Conservation (phyloP, 2,329 filamentous ascomycete genomes). For the Hyphodiscus sp. region DNA sequence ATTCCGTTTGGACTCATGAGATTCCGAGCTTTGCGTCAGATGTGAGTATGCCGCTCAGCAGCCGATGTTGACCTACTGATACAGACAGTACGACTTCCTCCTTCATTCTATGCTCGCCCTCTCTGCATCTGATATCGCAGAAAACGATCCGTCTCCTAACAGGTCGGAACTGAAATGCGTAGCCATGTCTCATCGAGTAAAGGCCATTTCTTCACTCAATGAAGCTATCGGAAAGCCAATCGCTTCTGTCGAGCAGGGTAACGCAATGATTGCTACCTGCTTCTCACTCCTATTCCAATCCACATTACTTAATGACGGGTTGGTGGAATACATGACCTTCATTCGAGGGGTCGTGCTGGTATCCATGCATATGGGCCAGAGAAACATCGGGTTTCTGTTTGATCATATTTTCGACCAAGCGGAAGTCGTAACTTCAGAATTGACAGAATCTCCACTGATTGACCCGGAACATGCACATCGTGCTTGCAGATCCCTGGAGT, state of each 20-base stretch:
- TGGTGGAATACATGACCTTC: constrained; percentile 55
- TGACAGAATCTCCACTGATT: constrained; percentile 41
- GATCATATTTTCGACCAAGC: constrained; percentile 38
- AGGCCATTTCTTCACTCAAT: constrained; percentile 52
- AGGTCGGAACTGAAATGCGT: constrained; percentile 31
- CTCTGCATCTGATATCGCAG: constrained; percentile 54
- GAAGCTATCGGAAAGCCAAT: constrained; percentile 29
- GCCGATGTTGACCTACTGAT: neutral
- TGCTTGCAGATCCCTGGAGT: constrained; percentile 40
- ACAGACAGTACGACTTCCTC: constrained; percentile 54
- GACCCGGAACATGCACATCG: constrained; percentile 38
- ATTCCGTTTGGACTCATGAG: constrained; percentile 61
- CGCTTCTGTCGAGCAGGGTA: constrained; percentile 45
- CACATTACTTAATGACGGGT: constrained; percentile 48
- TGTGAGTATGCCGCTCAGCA: constrained; percentile 34
- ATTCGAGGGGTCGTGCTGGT: constrained; percentile 51
- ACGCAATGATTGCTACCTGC: constrained; percentile 54
- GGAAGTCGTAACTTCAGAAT: constrained; percentile 36
- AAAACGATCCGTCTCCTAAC: constrained; percentile 34
- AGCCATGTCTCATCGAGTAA: constrained; percentile 58
- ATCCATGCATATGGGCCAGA: constrained; percentile 47
- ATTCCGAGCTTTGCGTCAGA: constrained; percentile 61
- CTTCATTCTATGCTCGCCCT: constrained; percentile 66
- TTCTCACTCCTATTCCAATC: constrained; percentile 54
- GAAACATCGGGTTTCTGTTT: constrained; percentile 43